Evolutionary conservation across 108 stramenopile species (phyloP), one percentile per base, ranked within the genome.

Genomic region (Fragilariopsis cylindrus): DNA sequence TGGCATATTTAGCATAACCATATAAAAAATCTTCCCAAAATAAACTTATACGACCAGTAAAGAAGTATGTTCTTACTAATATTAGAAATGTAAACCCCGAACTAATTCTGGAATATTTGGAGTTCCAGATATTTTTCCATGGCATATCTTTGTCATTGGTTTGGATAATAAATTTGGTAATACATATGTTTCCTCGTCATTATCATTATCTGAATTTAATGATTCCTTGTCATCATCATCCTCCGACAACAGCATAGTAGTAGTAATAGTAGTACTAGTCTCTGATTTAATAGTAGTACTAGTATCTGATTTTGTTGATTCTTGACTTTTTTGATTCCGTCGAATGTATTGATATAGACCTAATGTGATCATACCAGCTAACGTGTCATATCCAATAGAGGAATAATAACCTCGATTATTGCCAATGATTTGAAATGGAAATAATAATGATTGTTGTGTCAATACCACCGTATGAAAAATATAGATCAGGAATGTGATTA

Each of bases 341-440:
- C 73, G 74, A 6, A 77, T 76, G 81, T 64, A 70, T 7, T 69
- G 58, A 41, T 76, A 76, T 1, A 71, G 44, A n/a, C 60, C 82
- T 57, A 85, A 69, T 7, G 84, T 71, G 39, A 73, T 18, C 82
- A 93, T 89, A 5, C 95, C 95, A 4, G 89, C 88, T 5, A 92
- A 55, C 39, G 85, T 88, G 67, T 6, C 21, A 11, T 12, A 45
- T 44, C 95, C 95, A 46, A 97, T 87, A 47, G 73, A 74, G 69
- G 85, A 84, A 84, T 92, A 96, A 67, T 91, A 84, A 18, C 97
- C 94, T 43, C 86, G 74, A 39, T 92, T 78, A 76, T 96, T 97
- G 15, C 95, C 93, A 48, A 96, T 86, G 30, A 96, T 73, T 80
- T 96, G 94, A 39, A 93, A 71, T 15, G 97, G 97, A 82, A 97